A percentile compares a stretch with the other conserved stretches of the same genome.
phyloP scores from a whole-genome alignment of 2,329 filamentous ascomycete genomes.

The Cytospora chrysosperma region DNA sequence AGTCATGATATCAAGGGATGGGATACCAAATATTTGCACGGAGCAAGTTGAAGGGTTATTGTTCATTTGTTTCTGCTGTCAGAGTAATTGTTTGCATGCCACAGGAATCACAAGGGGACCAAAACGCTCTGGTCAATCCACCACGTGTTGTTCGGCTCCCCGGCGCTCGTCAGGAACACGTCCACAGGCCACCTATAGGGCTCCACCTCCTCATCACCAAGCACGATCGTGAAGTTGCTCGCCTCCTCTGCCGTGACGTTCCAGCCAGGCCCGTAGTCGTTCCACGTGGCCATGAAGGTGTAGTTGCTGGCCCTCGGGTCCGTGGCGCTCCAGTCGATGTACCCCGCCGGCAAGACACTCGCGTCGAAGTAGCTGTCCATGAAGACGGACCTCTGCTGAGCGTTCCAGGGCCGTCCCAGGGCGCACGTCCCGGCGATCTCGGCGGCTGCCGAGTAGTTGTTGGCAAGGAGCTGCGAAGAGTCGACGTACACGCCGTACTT shows the following conservation, averaged over 20 bases:
- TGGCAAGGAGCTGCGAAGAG: constrained; percentile 51
- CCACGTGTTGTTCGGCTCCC: constrained; percentile 22
- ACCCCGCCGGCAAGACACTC: constrained; percentile 52
- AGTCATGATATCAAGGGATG: neutral
- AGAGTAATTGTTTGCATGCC: neutral
- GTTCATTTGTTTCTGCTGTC: neutral
- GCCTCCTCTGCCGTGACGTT: constrained; percentile 45
- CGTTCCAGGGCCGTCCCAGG: constrained; percentile 64
- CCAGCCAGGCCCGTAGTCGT: constrained; percentile 52
- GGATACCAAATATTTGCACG: neutral
- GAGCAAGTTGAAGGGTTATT: neutral
- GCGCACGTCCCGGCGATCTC: constrained; percentile 47
- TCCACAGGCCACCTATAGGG: constrained; percentile 30
- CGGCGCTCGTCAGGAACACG: constrained; percentile 26
- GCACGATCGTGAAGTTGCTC: constrained; percentile 44
- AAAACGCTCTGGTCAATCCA: constrained; percentile 28
- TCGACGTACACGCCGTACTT: constrained; percentile 67
- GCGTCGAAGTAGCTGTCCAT: constrained; percentile 52
- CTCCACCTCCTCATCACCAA: constrained; percentile 37
- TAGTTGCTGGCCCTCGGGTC: constrained; percentile 42
- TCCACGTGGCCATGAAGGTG: constrained; percentile 58
- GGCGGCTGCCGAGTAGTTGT: constrained; percentile 47
- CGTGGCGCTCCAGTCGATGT: constrained; percentile 49
- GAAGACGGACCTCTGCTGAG: constrained; percentile 56
- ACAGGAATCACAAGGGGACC: constrained; percentile 19